A percentile compares a stretch with the other conserved stretches of the same genome.
phyloP scores from a whole-genome alignment of 352 stramenopile species.

The Pythium phragmiticola region DNA sequence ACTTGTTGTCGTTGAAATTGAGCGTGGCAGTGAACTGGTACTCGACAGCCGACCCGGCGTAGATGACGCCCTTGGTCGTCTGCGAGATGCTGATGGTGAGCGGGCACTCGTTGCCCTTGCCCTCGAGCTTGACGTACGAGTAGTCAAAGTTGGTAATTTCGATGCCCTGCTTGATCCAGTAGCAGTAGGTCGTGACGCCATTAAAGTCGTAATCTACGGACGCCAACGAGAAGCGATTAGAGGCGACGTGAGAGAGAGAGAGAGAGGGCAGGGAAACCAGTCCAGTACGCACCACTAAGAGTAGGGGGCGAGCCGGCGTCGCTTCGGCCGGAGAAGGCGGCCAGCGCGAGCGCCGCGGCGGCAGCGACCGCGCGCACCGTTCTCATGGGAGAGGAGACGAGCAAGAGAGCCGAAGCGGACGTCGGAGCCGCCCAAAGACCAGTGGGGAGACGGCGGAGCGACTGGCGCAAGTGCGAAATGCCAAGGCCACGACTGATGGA shows the following conservation, averaged over 20 bases:
- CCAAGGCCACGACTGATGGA: background rate
- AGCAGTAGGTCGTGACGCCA: constrained; percentile 78
- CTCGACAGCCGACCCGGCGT: constrained; percentile 38
- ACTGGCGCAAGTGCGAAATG: background rate
- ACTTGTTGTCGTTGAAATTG: constrained; percentile 66
- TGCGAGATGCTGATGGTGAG: constrained; percentile 56
- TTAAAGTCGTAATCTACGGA: constrained; percentile 69
- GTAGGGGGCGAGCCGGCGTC: constrained; percentile 37
- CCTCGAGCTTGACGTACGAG: constrained; percentile 57
- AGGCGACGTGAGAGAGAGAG: background rate
- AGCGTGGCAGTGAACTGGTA: constrained; percentile 75
- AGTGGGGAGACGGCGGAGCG: background rate
- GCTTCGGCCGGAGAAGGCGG: constrained; percentile 16
- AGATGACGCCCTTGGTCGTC: constrained; percentile 37
- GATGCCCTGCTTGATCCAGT: constrained; percentile 74
- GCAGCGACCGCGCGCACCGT: constrained; percentile 5
- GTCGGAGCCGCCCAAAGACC: background rate
- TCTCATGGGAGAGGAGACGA: background rate
- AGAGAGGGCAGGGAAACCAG: background rate
- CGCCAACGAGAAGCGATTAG: background rate
- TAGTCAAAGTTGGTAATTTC: constrained; percentile 70
- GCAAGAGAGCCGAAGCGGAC: background rate
- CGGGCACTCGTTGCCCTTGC: constrained; percentile 45
- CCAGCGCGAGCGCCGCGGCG: constrained; percentile 17
- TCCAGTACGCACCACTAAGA: constrained; percentile 43